Conservation (phyloP, 2,329 filamentous ascomycete genomes). For the Phyllachora maydis region DNA sequence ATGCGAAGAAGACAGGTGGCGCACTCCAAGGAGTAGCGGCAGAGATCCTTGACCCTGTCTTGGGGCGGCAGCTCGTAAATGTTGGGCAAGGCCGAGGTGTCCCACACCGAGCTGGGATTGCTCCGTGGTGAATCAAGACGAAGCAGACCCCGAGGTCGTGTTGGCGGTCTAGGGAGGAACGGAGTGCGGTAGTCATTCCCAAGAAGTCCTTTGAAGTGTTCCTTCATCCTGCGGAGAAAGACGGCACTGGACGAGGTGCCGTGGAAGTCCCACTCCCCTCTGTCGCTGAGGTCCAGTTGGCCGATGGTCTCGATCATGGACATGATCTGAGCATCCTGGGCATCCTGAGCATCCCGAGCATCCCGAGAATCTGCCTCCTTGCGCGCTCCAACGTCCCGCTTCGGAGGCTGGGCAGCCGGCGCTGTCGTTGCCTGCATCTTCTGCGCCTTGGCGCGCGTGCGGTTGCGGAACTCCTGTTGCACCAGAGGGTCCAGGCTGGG, state of each 20-base stretch:
- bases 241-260: slow-evolving; percentile 82
- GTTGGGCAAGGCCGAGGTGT: slow-evolving; percentile 24
- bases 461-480: slow-evolving; percentile 43
- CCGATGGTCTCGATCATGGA: slow-evolving; percentile 93
- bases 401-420: too few relatives aligned
- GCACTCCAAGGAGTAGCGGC: slow-evolving; percentile 32
- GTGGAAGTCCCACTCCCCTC: slow-evolving; percentile 86
- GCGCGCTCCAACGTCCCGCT: too few relatives aligned
- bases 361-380: too few relatives aligned
- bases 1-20: slow-evolving; percentile 43
- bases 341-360: slow-evolving; percentile 10
- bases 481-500: slow-evolving; percentile 61
- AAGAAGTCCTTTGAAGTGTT: slow-evolving; percentile 65
- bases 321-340: slow-evolving; percentile 55
- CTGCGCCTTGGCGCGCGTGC: slow-evolving; percentile 28
- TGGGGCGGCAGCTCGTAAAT: slow-evolving; percentile 50
- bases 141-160: slow-evolving; percentile 23
- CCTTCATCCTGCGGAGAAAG: slow-evolving; percentile 71
- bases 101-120: slow-evolving; percentile 40
- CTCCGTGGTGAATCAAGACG: slow-evolving; percentile 53
- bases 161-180: slow-evolving; percentile 31
- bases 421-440: background rate
- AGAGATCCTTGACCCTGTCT: slow-evolving; percentile 29
- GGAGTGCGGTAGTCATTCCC: slow-evolving; percentile 39
- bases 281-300: slow-evolving; percentile 76